Conservation (phyloP, 2,329 filamentous ascomycete genomes). For the Elsinoe arachidis region DNA sequence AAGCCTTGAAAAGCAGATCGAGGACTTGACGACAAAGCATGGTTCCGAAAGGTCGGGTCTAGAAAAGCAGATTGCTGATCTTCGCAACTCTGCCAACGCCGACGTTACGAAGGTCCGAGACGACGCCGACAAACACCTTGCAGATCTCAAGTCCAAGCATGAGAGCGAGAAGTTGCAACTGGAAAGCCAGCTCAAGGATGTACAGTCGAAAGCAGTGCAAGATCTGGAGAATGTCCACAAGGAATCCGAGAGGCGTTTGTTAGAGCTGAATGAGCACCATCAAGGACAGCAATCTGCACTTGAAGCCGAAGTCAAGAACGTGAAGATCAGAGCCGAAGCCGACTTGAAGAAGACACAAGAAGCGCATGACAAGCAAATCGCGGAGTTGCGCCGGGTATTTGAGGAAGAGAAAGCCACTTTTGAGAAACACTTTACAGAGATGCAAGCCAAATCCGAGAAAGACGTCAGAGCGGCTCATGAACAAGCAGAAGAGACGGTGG, state of each 20-base stretch:
- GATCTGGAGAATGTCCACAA: background rate
- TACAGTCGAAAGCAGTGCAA: background rate
- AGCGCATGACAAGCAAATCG: background rate
- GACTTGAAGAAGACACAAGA: background rate
- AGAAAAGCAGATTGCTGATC: background rate
- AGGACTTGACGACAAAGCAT: conserved; percentile 14
- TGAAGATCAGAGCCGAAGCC: background rate
- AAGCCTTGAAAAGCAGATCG: conserved; percentile 11
- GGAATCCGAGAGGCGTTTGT: background rate
- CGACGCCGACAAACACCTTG: background rate
- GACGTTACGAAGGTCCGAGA: background rate
- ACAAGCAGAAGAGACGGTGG: background rate
- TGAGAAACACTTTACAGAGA: background rate
- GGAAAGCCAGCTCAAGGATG: background rate
- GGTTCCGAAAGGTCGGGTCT: background rate
- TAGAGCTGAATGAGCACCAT: background rate
- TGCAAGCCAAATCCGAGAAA: background rate
- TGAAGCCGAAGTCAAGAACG: background rate
- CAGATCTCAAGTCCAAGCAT: conserved; percentile 6
- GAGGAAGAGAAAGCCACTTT: background rate
- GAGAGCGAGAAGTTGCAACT: background rate
- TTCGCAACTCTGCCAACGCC: background rate
- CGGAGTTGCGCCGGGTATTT: background rate
- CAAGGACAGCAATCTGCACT: background rate
- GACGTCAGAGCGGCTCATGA: background rate